Base-by-base conservation (phyloP, 371 early-diverging fungal species). In the Nematocida sp. region DNA sequence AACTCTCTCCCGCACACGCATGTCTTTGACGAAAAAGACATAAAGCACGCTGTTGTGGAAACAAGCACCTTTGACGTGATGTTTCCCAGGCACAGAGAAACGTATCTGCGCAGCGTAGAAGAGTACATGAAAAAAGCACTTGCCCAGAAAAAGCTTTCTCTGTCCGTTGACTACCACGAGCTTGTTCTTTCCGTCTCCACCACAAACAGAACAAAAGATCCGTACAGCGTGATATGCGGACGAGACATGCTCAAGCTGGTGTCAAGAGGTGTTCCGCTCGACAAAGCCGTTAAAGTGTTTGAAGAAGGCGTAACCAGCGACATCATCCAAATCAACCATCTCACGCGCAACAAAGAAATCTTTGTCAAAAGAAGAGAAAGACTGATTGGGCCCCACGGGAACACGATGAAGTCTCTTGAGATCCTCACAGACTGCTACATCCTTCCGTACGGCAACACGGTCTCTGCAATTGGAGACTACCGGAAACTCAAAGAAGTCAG, bases 171-270 rank as follows among this genome's bases (percentile, higher is more conserved):
- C 85, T 86, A 92, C 76, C 89, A 94, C 5, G 94, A 95, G 79
- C 94, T 94, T 78, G 87, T 88, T 76, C 94, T 99, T 91, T 90
- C 92, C 0, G 95, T 97, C 36, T 89, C 88, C 78, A 99, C 99
- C 1, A 96, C 95, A 0, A 86, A 89, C 76, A 92, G 94, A 80
- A 92, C 97, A 32, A 89, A 86, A 75, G 99, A 99, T 81, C 98
- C 98, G 2, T 96, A 91, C 84, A 86, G 89, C 32, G 90, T 99
- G 64, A 81, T 99, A 40, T 94, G 94, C 80, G 92, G 93, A 7
- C 86, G 95, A 62, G 96, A 97, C 81, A 78, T 95, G 76, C 90
- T 97, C 80, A 93, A 94, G 81, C 85, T 96, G 51, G 83, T 99
- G 46, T 86, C 93, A 15, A 87, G 95, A 77, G 91, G 92, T 83